A percentile compares a stretch with the other conserved stretches of the same genome.
phyloP scores from a whole-genome alignment of 2,329 filamentous ascomycete species.

The Zelopaecilomyces penicillatus region DNA sequence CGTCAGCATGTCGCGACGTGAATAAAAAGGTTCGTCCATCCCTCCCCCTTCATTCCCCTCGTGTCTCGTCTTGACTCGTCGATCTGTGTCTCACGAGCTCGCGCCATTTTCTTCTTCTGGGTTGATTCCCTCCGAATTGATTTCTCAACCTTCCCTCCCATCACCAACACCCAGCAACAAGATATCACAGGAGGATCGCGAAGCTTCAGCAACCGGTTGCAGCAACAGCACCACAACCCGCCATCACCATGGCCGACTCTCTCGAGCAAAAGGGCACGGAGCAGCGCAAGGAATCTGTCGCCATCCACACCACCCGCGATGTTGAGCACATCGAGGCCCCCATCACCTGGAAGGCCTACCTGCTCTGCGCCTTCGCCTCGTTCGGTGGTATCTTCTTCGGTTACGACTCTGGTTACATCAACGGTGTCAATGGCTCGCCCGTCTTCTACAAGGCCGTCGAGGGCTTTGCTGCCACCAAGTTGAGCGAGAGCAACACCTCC shows the following conservation, averaged over 20 bases:
- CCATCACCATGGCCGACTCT: conserved; percentile 16
- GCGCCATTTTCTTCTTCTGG: conserved; percentile 7
- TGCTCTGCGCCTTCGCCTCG: conserved; percentile 62
- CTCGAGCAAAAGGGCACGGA: conserved; percentile 13
- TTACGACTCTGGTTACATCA: conserved; percentile 71
- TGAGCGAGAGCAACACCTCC: conserved; percentile 38
- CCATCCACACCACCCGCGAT: conserved; percentile 39
- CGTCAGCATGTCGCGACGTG: conserved; percentile 10
- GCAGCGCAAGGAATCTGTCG: conserved; percentile 18
- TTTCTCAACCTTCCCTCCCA: neutral
- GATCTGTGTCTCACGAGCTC: conserved; percentile 15
- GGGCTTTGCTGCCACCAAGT: conserved; percentile 23
- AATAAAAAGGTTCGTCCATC: conserved; percentile 16
- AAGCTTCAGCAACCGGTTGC: neutral
- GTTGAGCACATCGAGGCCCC: conserved; percentile 57
- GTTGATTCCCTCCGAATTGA: conserved; percentile 4
- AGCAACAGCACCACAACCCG: neutral
- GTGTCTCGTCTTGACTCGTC: conserved; percentile 11
- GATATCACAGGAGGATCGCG: neutral
- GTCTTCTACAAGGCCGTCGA: conserved; percentile 47
- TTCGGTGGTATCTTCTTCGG: conserved; percentile 72
- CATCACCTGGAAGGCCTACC: conserved; percentile 59
- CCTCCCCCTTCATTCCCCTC: conserved; percentile 13
- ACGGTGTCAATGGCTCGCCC: conserved; percentile 47
- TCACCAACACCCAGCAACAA: neutral